Percentiles rank a stretch among this genome's conserved stretches.
Conservation (phyloP, 257 asterid genomes). For the Osmanthus fragrans region DNA sequence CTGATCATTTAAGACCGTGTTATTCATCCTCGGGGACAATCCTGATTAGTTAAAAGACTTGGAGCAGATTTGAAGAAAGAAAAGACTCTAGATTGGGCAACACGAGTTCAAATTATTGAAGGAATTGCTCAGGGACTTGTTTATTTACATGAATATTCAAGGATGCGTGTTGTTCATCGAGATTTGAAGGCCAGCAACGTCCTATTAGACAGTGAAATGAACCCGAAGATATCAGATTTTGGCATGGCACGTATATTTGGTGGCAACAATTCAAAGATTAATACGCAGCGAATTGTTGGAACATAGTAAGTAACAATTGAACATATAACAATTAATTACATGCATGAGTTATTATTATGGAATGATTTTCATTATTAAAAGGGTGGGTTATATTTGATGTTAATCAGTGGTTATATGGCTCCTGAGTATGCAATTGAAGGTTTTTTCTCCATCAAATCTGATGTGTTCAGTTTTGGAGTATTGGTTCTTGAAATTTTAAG, state of each 20-base stretch:
- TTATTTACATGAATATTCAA: constrained; percentile 48
- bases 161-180: constrained; percentile 38
- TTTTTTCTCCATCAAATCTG: constrained; percentile 41
- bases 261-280: constrained; percentile 27
- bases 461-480: constrained; percentile 53
- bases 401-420: constrained; percentile 49
- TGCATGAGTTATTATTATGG: not conserved
- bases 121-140: constrained; percentile 54
- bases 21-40: not conserved
- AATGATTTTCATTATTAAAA: not conserved
- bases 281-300: constrained; percentile 41
- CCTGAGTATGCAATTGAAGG: constrained; percentile 56
- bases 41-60: not conserved
- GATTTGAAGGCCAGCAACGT: constrained; percentile 49
- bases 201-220: constrained; percentile 38
- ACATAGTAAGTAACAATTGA: constrained; percentile 39
- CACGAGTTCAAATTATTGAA: constrained; percentile 37
- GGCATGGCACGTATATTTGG: constrained; percentile 52
- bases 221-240: constrained; percentile 53
- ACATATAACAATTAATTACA: not conserved
- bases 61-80: constrained; percentile 26
- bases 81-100: constrained; percentile 33
- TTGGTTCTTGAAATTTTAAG: constrained; percentile 51
- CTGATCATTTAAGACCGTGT: not conserved
- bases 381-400: not conserved